Evolutionary conservation across 2,329 filamentous ascomycete genomes (phyloP).

Genomic region (Colletotrichum tofieldiae): DNA sequence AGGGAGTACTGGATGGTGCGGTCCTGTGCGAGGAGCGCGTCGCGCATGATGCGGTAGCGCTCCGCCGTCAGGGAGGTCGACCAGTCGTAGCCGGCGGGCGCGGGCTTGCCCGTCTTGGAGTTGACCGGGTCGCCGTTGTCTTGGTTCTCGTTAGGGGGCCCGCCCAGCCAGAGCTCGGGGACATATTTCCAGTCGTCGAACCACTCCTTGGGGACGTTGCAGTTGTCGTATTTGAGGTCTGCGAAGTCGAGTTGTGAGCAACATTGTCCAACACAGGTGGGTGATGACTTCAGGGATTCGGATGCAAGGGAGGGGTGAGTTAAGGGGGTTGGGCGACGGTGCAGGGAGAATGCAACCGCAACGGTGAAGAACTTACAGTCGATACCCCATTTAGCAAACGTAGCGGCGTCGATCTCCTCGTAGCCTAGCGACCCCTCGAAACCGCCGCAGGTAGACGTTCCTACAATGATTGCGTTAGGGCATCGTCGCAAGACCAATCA

Average conservation of each 20-base stretch:
- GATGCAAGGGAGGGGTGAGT: background rate
- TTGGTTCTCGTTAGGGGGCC: constrained; percentile 50
- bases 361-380: constrained; percentile 59
- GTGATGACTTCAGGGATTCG: background rate
- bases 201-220: constrained; percentile 58
- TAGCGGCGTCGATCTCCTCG: constrained; percentile 71
- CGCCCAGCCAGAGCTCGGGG: constrained; percentile 47
- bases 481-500: background rate
- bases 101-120: constrained; percentile 53
- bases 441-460: constrained; percentile 64
- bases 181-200: constrained; percentile 52
- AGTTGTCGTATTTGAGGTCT: constrained; percentile 74
- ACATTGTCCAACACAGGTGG: background rate
- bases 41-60: constrained; percentile 67
- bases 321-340: background rate
- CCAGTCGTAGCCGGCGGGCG: constrained; percentile 67
- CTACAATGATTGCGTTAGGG: constrained; percentile 28
- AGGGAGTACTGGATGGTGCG: constrained; percentile 66
- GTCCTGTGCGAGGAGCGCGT: constrained; percentile 62
- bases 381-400: constrained; percentile 72
- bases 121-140: constrained; percentile 46
- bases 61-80: constrained; percentile 61
- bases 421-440: constrained; percentile 71
- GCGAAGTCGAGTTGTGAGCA: background rate
- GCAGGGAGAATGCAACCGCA: background rate